phyloP scores from a whole-genome alignment of 2,329 filamentous ascomycete species.

The Canariomyces notabilis region DNA sequence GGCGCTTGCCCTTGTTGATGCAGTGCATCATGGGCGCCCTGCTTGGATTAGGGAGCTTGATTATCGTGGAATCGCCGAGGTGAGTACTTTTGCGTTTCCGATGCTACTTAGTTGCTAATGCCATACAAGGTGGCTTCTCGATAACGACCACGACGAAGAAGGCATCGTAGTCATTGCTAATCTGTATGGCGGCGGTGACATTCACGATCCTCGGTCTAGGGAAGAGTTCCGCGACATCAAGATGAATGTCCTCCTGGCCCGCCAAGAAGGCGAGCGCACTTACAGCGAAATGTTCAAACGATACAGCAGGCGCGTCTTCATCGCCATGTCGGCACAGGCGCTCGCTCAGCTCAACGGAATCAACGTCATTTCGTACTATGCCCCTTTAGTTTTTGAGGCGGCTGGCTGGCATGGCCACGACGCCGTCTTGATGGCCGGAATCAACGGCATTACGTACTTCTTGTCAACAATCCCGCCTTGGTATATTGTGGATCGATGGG shows the following conservation, averaged over 20 bases:
- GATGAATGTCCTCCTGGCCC: conserved; percentile 89
- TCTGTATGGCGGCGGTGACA: conserved; percentile 90
- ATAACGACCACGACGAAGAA: conserved; percentile 97
- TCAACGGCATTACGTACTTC: conserved; percentile 87
- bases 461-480: conserved; percentile 90
- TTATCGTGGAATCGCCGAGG: conserved; percentile 96
- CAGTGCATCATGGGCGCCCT: conserved; percentile 92
- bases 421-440: conserved; percentile 93
- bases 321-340: conserved; percentile 96
- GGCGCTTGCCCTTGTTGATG: conserved; percentile 84
- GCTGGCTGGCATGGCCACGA: conserved; percentile 91
- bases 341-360: conserved; percentile 97
- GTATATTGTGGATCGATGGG: conserved; percentile 93
- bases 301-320: conserved; percentile 88
- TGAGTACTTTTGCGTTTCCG: conserved; percentile 34
- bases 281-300: conserved; percentile 93
- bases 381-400: conserved; percentile 91
- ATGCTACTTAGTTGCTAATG: conserved; percentile 27
- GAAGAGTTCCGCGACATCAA: conserved; percentile 99
- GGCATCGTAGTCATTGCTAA: conserved; percentile 98
- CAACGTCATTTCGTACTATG: conserved; percentile 99
- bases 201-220: conserved; percentile 85
- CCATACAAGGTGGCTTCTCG: conserved; percentile 75
- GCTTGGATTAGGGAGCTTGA: conserved; percentile 75
- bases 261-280: conserved; percentile 89